Percentiles rank a stretch among this genome's conserved stretches.
These are phyloP conservation scores for Phytophthora crassamura DNA, from an alignment of 352 stramenopile species.

Conservation along the genomic window DNA sequence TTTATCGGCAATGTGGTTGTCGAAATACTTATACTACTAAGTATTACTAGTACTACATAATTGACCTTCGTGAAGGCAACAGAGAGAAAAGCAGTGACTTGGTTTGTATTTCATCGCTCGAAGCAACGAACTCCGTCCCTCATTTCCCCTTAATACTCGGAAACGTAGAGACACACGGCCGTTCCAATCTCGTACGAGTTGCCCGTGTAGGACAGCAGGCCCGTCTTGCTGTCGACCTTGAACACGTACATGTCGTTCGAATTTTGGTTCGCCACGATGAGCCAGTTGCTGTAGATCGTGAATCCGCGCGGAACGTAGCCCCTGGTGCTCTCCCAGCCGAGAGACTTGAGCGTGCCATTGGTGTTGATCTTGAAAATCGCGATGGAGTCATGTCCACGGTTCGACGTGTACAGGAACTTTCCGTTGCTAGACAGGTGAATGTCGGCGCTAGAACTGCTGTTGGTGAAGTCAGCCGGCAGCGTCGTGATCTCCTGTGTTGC, in stretches of 20 bases:
- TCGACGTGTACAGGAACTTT: slow-evolving; percentile 72
- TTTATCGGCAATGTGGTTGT: too few species aligned
- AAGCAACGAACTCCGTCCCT: too few species aligned
- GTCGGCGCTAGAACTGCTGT: slow-evolving; percentile 42
- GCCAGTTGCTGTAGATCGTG: slow-evolving; percentile 49
- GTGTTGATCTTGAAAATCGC: slow-evolving; percentile 56
- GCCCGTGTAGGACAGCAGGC: slow-evolving; percentile 49
- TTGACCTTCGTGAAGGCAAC: too few species aligned
- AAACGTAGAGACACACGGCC: slow-evolving; percentile 47
- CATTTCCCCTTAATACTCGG: slow-evolving; percentile 21
- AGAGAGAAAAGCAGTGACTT: too few species aligned
- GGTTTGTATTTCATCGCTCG: too few species aligned
- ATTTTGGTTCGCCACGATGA: slow-evolving; percentile 73
- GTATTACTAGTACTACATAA: too few species aligned
- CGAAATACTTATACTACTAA: too few species aligned
- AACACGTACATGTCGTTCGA: slow-evolving; percentile 69
- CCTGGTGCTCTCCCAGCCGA: slow-evolving; percentile 51
- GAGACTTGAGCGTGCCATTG: slow-evolving; percentile 37
- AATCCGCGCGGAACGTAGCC: slow-evolving; percentile 58
- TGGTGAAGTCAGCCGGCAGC: slow-evolving; percentile 44
- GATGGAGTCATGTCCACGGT: slow-evolving; percentile 71
- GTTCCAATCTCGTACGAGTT: slow-evolving; percentile 50
- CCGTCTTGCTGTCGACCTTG: slow-evolving; percentile 46
- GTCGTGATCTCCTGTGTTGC: slow-evolving; percentile 64
- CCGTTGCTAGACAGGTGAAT: slow-evolving; percentile 62